These are phyloP conservation scores for Nemania sp. DNA, from an alignment of 2,329 filamentous ascomycete species.

Conservation along the genomic window DNA sequence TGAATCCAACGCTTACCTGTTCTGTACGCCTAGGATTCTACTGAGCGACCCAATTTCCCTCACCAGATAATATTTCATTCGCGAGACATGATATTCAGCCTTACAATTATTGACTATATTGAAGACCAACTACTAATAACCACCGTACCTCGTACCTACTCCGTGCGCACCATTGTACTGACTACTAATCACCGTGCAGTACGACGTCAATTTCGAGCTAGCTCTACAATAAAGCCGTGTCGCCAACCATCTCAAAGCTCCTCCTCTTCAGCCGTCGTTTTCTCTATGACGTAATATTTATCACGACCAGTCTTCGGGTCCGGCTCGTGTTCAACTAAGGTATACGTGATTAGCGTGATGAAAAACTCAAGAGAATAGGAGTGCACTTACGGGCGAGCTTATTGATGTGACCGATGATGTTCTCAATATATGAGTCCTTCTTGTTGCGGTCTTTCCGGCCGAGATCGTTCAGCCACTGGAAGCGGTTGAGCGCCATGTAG, in stretches of 20 bases:
- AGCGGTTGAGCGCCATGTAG: conserved; percentile 64
- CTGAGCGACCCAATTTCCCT: too few species aligned
- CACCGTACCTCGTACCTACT: too few species aligned
- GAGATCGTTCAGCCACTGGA: conserved; percentile 62
- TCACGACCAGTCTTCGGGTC: conserved; percentile 33
- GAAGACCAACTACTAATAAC: too few species aligned
- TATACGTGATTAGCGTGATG: conserved; percentile 10
- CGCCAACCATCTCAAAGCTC: conserved; percentile 23
- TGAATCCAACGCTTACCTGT: neutral
- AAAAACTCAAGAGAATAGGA: neutral
- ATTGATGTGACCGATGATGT: conserved; percentile 66
- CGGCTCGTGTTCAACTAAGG: conserved; percentile 35
- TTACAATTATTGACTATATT: too few species aligned
- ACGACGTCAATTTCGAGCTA: too few species aligned
- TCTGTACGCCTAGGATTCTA: too few species aligned
- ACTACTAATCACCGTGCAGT: too few species aligned
- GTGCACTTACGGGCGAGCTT: conserved; percentile 55
- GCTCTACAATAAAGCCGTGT: neutral
- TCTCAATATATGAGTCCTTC: conserved; percentile 67
- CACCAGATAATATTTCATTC: too few species aligned
- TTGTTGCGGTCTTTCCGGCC: conserved; percentile 64
- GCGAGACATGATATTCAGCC: too few species aligned
- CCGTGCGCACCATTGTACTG: too few species aligned
- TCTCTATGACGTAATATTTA: conserved; percentile 38
- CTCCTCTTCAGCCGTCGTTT: conserved; percentile 36